phyloP scores from a whole-genome alignment of 345 rosid genomes.

The Linum trigynum region DNA sequence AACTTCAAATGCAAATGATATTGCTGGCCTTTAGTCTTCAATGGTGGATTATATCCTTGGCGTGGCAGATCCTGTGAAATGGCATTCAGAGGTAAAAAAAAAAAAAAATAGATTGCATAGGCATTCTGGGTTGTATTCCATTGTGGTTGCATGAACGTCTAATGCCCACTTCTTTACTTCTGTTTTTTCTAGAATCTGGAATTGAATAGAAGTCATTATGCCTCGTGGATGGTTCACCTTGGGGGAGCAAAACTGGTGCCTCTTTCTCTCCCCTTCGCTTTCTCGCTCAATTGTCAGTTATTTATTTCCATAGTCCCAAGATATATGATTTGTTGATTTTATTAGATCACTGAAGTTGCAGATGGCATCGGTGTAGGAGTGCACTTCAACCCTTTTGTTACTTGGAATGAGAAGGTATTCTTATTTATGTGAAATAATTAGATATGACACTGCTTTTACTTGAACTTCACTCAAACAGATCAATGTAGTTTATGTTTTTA shows the following conservation, averaged over 20 bases:
- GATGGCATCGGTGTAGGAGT: conserved; percentile 77
- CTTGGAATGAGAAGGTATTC: conserved; percentile 70
- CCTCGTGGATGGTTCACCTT: conserved; percentile 67
- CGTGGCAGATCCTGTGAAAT: conserved; percentile 68
- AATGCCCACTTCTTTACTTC: neutral
- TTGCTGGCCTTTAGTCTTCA: conserved; percentile 38
- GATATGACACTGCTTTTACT: too few relatives aligned
- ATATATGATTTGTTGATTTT: conserved; percentile 14
- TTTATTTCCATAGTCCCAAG: neutral
- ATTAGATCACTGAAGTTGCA: conserved; percentile 60
- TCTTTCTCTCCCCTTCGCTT: conserved; percentile 17
- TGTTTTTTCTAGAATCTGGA: conserved; percentile 48
- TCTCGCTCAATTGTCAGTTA: neutral
- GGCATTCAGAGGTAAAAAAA: conserved; percentile 73
- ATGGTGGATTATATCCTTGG: conserved; percentile 85
- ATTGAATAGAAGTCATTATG: conserved; percentile 70
- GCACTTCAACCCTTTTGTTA: conserved; percentile 82
- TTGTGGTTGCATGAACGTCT: conserved; percentile 1
- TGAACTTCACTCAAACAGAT: neutral
- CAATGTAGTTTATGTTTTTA: neutral
- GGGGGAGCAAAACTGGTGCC: conserved; percentile 75
- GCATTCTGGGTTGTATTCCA: neutral
- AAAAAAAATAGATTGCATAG: neutral
- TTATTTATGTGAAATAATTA: neutral
- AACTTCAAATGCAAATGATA: neutral